These are phyloP conservation scores for Syncephalastrum sp. DNA, from an alignment of 371 early-diverging fungal species.

Conservation along the genomic window DNA sequence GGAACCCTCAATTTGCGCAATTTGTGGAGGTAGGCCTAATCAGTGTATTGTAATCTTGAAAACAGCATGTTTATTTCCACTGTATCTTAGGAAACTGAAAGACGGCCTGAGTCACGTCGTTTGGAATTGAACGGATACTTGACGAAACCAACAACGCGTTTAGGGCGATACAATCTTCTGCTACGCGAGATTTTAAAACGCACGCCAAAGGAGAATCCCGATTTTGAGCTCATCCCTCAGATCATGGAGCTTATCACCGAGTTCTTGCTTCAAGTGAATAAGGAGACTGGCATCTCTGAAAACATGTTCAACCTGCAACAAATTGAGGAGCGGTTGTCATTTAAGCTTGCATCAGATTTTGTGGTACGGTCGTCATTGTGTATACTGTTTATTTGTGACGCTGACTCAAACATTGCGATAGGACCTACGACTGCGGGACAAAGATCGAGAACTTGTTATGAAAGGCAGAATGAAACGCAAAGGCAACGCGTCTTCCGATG, in stretches of 20 bases:
- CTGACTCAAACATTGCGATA: conserved; percentile 24
- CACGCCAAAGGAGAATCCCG: conserved; percentile 78
- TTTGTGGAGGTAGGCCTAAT: conserved; percentile 63
- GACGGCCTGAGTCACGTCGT: conserved; percentile 77
- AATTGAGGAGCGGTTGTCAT: conserved; percentile 29
- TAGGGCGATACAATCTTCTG: conserved; percentile 87
- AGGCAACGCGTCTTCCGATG: conserved; percentile 59
- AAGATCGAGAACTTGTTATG: conserved; percentile 73
- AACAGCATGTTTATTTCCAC: background rate
- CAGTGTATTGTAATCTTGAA: too few relatives aligned
- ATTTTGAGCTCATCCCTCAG: conserved; percentile 59
- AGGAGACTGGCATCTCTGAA: conserved; percentile 84
- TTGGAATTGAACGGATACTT: conserved; percentile 80
- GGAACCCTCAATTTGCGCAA: conserved; percentile 65
- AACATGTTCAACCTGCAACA: conserved; percentile 69
- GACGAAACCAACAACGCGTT: conserved; percentile 79
- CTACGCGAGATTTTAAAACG: conserved; percentile 78
- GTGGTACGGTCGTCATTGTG: conserved; percentile 27
- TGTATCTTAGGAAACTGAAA: conserved; percentile 60
- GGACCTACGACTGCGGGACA: conserved; percentile 73
- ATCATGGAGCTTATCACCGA: conserved; percentile 69
- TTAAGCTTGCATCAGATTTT: conserved; percentile 23
- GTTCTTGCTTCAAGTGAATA: conserved; percentile 76
- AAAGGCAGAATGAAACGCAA: conserved; percentile 79
- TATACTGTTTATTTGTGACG: too few relatives aligned